Evolutionary conservation across 352 stramenopile genomes (phyloP).

Genomic region (Halophytophthora polymorphica): DNA sequence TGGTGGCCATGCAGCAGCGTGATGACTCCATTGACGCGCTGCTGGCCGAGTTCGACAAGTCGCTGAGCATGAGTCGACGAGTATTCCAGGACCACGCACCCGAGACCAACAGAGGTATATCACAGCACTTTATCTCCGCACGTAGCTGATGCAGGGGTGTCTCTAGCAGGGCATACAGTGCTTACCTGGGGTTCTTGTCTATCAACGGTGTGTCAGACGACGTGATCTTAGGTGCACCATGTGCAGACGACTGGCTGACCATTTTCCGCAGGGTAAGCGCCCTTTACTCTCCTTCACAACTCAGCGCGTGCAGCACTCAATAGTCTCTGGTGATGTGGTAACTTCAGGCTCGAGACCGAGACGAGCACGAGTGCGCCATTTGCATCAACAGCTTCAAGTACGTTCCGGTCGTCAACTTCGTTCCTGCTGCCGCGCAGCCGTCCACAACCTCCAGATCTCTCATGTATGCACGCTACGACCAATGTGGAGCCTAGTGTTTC

Average conservation of each 20-base stretch:
- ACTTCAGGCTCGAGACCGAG: conserved; percentile 33
- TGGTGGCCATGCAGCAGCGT: conserved; percentile 50
- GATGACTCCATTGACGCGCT: conserved; percentile 83
- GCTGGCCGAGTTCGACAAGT: conserved; percentile 74
- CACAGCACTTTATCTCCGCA: not conserved
- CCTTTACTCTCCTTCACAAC: no score
- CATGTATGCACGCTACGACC: not conserved
- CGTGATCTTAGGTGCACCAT: not conserved
- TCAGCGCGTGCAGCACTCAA: no score
- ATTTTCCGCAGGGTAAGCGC: conserved; percentile 40
- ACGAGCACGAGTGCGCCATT: conserved; percentile 75
- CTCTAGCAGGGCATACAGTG: not conserved
- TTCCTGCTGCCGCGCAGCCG: not conserved
- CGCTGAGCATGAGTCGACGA: conserved; percentile 56
- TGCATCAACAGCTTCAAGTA: conserved; percentile 77
- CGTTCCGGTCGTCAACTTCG: not conserved
- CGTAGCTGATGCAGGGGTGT: not conserved
- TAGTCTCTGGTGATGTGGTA: not conserved
- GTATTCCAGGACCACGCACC: conserved; percentile 46
- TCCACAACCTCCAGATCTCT: not conserved
- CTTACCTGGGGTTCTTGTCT: not conserved
- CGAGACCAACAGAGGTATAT: conserved; percentile 33
- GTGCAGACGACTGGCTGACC: conserved; percentile 33
- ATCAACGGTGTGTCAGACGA: not conserved
- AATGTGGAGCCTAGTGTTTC: conserved; percentile 23